Base-by-base conservation (phyloP, 106 monocot species). In the Platanthera guangdongensis region DNA sequence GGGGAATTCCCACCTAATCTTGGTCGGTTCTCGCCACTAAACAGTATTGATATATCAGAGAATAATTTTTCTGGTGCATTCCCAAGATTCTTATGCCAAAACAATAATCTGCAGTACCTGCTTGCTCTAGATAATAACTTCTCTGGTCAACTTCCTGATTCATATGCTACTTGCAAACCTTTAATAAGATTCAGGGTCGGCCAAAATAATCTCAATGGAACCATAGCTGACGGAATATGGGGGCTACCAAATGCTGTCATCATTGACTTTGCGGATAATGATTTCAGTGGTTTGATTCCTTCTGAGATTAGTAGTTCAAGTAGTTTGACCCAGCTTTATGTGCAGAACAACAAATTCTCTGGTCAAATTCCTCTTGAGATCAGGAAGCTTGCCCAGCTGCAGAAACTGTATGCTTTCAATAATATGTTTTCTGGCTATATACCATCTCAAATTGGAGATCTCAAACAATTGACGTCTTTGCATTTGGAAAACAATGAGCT, bases 11-110 rank as follows among this genome's bases (percentile, higher is more conserved):
- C 93, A 1, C 72, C 80, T 11, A 80, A 84, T 30, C 63, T 95
- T 8, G 95, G 95, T 9, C 83, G 86, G 30, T 93, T 75, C 80
- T 82, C 93, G 9, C 88, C 83, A 6, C 86, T 95, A 14, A 83
- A 82, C 45, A 82, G 77, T 50, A 28, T 95, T n/a, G 95, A 95
- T 78, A 93, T 95, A 76, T 95, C 92, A 3, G 92, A 93, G 76
- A 95, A 95, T 69, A 78, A 77, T 0, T 90, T 95, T 81, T 77
- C 85, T 0, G 95, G 95, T 4, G 65, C 76, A 1, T 90, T 95
- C 67, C 95, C 95, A 25, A 77, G 72, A 48, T 90, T 85, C 69
- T 68, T 95, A 64, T 95, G 95, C 81, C 82, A 83, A 74, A 87
- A 78, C 75, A 82, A 77, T 14, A 83, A 82, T 6, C 75, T 93